Conservation (phyloP, 805 yeast species). For the Saccharomycopsis oosterbeekiorum region DNA sequence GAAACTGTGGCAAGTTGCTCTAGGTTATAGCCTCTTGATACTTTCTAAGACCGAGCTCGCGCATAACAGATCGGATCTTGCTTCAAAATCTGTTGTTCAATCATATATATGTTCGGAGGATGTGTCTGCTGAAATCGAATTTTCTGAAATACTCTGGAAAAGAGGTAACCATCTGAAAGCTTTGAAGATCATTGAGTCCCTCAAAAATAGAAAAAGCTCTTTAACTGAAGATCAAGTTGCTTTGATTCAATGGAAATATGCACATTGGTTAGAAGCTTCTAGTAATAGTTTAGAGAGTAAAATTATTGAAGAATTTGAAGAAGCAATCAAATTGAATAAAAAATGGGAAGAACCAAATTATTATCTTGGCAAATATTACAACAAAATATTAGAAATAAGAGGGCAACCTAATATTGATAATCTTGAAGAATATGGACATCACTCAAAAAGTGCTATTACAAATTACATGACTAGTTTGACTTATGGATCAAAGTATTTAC, state of each 20-base stretch:
- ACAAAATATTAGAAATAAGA: slow-evolving; percentile 65
- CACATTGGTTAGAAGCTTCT: slow-evolving; percentile 81
- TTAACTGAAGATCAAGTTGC: slow-evolving; percentile 2
- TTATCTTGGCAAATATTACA: slow-evolving; percentile 68
- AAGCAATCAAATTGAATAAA: slow-evolving; percentile 44
- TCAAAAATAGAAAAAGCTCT: slow-evolving; percentile 25
- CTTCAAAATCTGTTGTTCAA: slow-evolving; percentile 56
- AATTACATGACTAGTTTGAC: slow-evolving; percentile 51
- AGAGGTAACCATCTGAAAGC: slow-evolving; percentile 86
- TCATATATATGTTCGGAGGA: slow-evolving; percentile 30
- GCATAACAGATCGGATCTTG: slow-evolving; percentile 58
- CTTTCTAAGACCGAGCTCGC: slow-evolving; percentile 59
- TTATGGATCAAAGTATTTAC: slow-evolving; percentile 54
- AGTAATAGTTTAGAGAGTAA: slow-evolving; percentile 72
- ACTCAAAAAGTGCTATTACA: slow-evolving; percentile 45
- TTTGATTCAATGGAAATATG: slow-evolving; percentile 59
- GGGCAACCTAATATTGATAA: slow-evolving; percentile 18
- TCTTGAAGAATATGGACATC: slow-evolving; percentile 28
- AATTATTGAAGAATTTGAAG: slow-evolving; percentile 58
- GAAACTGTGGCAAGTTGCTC: slow-evolving; percentile 32
- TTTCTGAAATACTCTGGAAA: slow-evolving; percentile 77
- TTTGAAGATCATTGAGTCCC: slow-evolving; percentile 46
- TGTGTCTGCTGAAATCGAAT: slow-evolving; percentile 53
- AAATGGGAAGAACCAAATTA: slow-evolving; percentile 75
- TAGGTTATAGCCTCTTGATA: not conserved